These are phyloP conservation scores for Pseudognaphalium luteoalbum DNA, from an alignment of 129 eudicot species.

Conservation along the genomic window DNA sequence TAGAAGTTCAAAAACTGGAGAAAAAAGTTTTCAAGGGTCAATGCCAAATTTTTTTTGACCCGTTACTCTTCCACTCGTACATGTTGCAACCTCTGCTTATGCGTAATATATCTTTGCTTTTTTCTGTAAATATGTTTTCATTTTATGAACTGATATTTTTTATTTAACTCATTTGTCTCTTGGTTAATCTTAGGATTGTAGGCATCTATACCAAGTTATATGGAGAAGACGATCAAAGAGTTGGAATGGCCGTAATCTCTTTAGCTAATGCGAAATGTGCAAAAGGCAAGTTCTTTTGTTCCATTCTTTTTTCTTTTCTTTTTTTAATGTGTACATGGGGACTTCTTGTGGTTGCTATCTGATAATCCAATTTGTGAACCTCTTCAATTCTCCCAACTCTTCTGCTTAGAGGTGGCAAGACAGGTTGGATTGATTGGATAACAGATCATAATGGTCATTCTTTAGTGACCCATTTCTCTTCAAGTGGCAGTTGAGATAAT, in stretches of 20 bases:
- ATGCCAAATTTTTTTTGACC: not conserved
- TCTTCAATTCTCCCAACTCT: not conserved
- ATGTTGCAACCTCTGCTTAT: not conserved
- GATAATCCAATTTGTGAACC: not conserved
- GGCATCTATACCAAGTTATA: slow-evolving; percentile 51
- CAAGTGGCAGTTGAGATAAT: not conserved
- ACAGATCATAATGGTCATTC: not conserved
- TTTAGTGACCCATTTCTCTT: not conserved
- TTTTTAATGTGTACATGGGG: not conserved
- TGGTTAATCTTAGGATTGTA: slow-evolving; percentile 46
- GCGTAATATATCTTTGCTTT: not conserved
- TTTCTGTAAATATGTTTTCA: not conserved
- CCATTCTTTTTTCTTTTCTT: not conserved
- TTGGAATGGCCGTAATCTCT: slow-evolving; percentile 78
- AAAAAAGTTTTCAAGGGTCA: not conserved
- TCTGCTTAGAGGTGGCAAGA: slow-evolving; percentile 14
- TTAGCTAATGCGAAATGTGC: slow-evolving; percentile 87
- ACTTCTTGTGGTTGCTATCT: slow-evolving; percentile 6
- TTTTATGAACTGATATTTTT: slow-evolving; percentile 4
- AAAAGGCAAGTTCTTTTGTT: slow-evolving; percentile 54
- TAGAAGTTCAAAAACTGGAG: not conserved
- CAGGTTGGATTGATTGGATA: too few species aligned
- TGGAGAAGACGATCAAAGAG: slow-evolving; percentile 76
- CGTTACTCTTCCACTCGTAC: not conserved
- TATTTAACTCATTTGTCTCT: slow-evolving; percentile 21